Conservation (phyloP, 108 stramenopile species). For the Nitzschia sp. region DNA sequence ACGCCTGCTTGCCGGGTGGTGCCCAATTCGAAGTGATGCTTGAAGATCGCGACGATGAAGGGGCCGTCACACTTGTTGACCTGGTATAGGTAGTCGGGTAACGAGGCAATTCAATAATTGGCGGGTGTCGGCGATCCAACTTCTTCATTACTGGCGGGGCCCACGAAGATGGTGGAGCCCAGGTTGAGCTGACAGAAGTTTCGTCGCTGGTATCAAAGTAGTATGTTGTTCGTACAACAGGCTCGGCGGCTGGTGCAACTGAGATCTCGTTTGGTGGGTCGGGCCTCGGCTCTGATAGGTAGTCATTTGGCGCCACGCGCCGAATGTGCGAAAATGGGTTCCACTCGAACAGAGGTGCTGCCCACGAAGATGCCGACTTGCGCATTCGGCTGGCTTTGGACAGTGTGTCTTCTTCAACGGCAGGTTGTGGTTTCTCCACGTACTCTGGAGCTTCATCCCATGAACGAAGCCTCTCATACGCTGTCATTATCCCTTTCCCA, state of each 20-base stretch:
- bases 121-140: not conserved
- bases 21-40: slow-evolving; percentile 7
- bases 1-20: slow-evolving; percentile 2
- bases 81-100: not conserved
- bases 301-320: not conserved
- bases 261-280: slow-evolving; percentile 26
- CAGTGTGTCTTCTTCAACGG: not conserved
- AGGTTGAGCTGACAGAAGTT: slow-evolving; percentile 21
- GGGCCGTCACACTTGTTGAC: not conserved
- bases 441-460: slow-evolving; percentile 8
- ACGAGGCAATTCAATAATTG: not conserved
- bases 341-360: slow-evolving; percentile 13
- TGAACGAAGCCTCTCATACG: slow-evolving; percentile 9
- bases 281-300: not conserved
- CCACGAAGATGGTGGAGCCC: slow-evolving; percentile 26
- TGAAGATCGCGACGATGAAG: slow-evolving; percentile 8
- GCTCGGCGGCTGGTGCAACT: not conserved
- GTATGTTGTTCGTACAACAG: slow-evolving; percentile 6
- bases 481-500: not conserved
- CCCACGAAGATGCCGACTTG: slow-evolving; percentile 19
- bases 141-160: not conserved
- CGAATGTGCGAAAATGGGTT: slow-evolving; percentile 26
- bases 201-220: slow-evolving; percentile 10
- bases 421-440: not conserved
- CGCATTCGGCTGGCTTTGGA: not conserved